Conservation (phyloP, 2,329 filamentous ascomycete species). For the Cyphellophora europaea region DNA sequence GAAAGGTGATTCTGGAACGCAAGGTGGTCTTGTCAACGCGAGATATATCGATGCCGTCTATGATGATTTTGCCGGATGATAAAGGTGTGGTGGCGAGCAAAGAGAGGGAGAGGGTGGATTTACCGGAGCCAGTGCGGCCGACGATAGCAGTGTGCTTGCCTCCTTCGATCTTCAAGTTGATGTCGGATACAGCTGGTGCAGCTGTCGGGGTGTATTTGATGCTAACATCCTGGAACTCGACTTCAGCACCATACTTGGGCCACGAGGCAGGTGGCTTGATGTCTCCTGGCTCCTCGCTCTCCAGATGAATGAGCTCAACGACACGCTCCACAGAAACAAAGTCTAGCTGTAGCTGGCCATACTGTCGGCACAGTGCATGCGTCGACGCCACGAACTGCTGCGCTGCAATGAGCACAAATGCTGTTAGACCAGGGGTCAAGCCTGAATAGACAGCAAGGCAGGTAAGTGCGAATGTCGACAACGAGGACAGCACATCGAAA, state of each 20-base stretch:
- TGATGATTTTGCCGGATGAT: slow-evolving; percentile 42
- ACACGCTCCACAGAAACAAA: slow-evolving; percentile 86
- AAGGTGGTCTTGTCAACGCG: slow-evolving; percentile 50
- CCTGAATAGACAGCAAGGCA: slow-evolving; percentile 63
- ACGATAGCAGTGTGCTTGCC: slow-evolving; percentile 72
- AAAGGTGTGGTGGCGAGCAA: slow-evolving; percentile 49
- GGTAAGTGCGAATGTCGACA: slow-evolving; percentile 65
- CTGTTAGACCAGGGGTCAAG: slow-evolving; percentile 69
- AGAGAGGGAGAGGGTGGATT: slow-evolving; percentile 62
- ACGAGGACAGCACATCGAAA: slow-evolving; percentile 62
- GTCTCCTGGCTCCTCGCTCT: slow-evolving; percentile 61
- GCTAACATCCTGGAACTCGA: slow-evolving; percentile 67
- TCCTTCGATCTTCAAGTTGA: slow-evolving; percentile 66
- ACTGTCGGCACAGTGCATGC: slow-evolving; percentile 65
- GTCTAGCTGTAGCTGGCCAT: slow-evolving; percentile 81
- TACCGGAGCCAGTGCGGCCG: slow-evolving; percentile 71
- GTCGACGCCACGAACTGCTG: slow-evolving; percentile 56
- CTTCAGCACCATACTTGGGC: slow-evolving; percentile 63
- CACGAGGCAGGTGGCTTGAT: slow-evolving; percentile 64
- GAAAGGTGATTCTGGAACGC: slow-evolving; percentile 54
- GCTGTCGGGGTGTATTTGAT: slow-evolving; percentile 72
- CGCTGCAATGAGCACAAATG: slow-evolving; percentile 71
- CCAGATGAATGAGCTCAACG: slow-evolving; percentile 68
- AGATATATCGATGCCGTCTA: slow-evolving; percentile 53
- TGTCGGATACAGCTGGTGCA: slow-evolving; percentile 58